Evolutionary conservation across 129 eudicot species (phyloP), one percentile per base, ranked within the genome.

Genomic region (Helianthus tuberosus): DNA sequence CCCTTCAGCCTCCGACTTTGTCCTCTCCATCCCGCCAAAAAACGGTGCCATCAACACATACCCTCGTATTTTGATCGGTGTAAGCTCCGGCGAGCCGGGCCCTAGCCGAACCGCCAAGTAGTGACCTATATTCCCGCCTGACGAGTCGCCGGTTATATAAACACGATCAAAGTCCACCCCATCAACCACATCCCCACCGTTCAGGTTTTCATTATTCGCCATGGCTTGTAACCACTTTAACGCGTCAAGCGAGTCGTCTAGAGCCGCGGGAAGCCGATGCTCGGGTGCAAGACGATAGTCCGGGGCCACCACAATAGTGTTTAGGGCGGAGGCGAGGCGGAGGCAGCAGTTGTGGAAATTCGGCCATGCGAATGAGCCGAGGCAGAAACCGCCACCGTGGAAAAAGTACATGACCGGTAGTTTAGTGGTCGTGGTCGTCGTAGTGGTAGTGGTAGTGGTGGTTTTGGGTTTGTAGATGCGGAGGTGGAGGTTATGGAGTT

Each of bases 241-340:
- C 3, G 92, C 85, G 3, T 14, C 15, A 20, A 82, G 2, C 1
- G 87, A 81, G 73, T 93, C 96, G 5, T 88, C 91, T 6, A 86
- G 5, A 11, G 96, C 96, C 0, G 98, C 96, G 43, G 98, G 98
- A 32, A 90, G 93, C 75, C 96, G 25, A 57, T 86, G 81, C 73
- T 93, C 98, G 4, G 98, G 98, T 5, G 98, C 96, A 50, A 93
- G 81, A 44, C 98, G 88, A 75, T 90, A 90, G 83, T 93, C 96
- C 2, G 98, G 98, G 3, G 98, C 84, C 64, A 90, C 75, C 4
- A 93, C 86, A 5, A 90, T 25, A 16, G 75, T 96, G 9, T 75
- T 80, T 20, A 93, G 96, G 27, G 52, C 83, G 15, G 89, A 77
- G 10, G 88, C 76, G 62, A 93, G 86, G 25, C 89, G 89, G 69